Evolutionary conservation across 192 early-diverging fungal genomes (phyloP).

Genomic region (Haplosporangium gracile): DNA sequence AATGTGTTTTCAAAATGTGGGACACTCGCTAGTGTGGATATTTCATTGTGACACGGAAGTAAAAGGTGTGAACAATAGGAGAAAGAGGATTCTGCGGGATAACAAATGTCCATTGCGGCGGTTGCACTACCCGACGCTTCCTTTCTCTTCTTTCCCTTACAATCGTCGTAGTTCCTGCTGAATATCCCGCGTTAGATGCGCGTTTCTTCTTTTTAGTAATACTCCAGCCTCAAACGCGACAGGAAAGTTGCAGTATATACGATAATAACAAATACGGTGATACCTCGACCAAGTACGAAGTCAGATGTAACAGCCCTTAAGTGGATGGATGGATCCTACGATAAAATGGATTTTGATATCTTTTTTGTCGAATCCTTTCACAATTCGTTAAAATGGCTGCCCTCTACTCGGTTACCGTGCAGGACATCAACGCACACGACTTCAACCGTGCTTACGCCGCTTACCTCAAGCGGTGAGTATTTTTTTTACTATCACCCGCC

Average conservation of each 20-base stretch:
- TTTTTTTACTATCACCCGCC: constrained; percentile 13
- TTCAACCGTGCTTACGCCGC: constrained; percentile 99
- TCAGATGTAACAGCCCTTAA: neutral
- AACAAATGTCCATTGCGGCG: neutral
- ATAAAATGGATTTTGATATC: neutral
- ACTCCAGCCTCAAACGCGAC: no score
- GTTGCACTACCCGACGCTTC: neutral
- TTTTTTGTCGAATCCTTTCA: constrained; percentile 38
- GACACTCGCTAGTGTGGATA: neutral
- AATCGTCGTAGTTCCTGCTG: neutral
- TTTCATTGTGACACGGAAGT: neutral
- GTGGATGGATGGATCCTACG: constrained; percentile 22
- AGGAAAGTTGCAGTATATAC: neutral
- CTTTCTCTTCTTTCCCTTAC: neutral
- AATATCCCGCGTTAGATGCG: neutral
- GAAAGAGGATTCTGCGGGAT: neutral
- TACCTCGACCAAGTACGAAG: no score
- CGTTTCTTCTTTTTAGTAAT: no score
- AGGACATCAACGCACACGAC: constrained; percentile 96
- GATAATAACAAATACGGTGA: neutral
- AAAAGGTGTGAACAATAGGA: neutral
- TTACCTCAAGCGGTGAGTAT: constrained; percentile 91
- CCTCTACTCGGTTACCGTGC: constrained; percentile 83
- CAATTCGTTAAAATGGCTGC: constrained; percentile 53
- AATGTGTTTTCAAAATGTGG: neutral